Percentiles rank a stretch among this genome's conserved stretches.
phyloP scores from a whole-genome alignment of 371 early-diverging fungal genomes.

The Rhizoclosmatium hyalinum region DNA sequence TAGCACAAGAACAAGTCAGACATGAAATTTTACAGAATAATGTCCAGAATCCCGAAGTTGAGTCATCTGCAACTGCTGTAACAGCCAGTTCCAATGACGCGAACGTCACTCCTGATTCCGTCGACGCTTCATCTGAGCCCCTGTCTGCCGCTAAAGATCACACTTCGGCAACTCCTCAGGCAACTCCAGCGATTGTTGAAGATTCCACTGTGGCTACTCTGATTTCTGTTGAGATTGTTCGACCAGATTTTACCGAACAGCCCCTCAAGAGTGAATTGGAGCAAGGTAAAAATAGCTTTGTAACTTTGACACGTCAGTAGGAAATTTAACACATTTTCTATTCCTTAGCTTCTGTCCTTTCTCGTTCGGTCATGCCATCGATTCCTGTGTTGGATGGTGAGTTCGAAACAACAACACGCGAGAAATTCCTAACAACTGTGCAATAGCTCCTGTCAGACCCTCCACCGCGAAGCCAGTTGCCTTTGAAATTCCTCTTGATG shows the following conservation, averaged over 20 bases:
- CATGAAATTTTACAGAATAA: not conserved
- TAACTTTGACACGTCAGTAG: too few species aligned
- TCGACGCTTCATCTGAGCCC: not conserved
- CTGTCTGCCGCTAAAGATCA: not conserved
- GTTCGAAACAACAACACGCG: too few species aligned
- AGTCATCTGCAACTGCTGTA: not conserved
- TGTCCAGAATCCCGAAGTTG: not conserved
- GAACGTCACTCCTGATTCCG: not conserved
- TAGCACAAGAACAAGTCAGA: constrained; percentile 7
- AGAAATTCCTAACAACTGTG: not conserved
- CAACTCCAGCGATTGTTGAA: not conserved
- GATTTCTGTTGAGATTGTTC: constrained; percentile 6
- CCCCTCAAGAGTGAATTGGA: too few species aligned
- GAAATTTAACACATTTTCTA: too few species aligned
- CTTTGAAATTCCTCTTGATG: constrained; percentile 56
- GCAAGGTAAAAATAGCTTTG: too few species aligned
- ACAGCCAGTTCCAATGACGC: not conserved
- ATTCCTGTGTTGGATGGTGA: constrained; percentile 30
- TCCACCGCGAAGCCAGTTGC: constrained; percentile 42
- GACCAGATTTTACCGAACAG: not conserved
- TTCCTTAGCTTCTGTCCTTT: constrained; percentile 15
- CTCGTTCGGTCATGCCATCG: constrained; percentile 36
- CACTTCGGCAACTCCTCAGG: not conserved
- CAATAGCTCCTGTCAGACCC: not conserved
- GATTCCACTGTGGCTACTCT: not conserved